Conservation (phyloP, 2,329 filamentous ascomycete genomes). For the Bipolaris oryzae region DNA sequence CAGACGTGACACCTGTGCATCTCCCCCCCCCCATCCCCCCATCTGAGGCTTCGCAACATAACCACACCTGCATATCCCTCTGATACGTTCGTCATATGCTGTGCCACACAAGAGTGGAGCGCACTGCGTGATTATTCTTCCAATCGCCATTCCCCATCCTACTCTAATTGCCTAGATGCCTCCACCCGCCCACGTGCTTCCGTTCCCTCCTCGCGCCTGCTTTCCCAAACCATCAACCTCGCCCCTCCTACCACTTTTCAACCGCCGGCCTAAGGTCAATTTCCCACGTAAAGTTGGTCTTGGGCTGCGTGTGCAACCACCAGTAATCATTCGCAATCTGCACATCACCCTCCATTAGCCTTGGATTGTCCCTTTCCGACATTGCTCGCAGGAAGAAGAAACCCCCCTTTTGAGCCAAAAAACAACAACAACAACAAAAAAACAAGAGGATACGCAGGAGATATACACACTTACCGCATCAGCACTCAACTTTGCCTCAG, state of each 20-base stretch:
- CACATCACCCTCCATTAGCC: slow-evolving; percentile 1
- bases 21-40: no score
- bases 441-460: no score
- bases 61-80: not conserved
- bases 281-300: slow-evolving; percentile 80
- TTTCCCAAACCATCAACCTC: not conserved
- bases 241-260: slow-evolving; percentile 74
- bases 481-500: slow-evolving; percentile 73
- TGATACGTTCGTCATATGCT: no score
- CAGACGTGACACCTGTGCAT: not conserved
- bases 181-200: not conserved
- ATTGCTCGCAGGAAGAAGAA: not conserved
- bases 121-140: not conserved
- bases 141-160: not conserved
- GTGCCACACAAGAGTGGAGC: no score
- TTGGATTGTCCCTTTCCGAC: not conserved
- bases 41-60: not conserved
- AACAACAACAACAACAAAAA: no score
- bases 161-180: not conserved
- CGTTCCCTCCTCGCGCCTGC: not conserved
- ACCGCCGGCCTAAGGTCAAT: slow-evolving; percentile 79
- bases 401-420: no score
- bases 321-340: slow-evolving; percentile 89
- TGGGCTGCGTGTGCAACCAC: slow-evolving; percentile 80
- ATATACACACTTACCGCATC: slow-evolving; percentile 67